Evolutionary conservation across 257 asterid genomes (phyloP).

Genomic region (Echium plantagineum): DNA sequence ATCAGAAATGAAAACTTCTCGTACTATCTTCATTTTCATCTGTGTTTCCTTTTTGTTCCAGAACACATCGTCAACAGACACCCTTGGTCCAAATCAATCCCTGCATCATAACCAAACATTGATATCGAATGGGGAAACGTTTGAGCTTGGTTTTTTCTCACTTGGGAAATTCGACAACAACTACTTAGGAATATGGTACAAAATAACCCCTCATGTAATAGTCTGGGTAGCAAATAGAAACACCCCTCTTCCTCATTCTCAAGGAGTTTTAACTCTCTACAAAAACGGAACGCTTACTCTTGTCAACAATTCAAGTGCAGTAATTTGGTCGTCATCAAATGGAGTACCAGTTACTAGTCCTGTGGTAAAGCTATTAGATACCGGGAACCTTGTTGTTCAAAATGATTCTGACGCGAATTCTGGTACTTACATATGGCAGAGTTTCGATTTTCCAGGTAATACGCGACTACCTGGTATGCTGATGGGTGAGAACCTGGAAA

Average conservation of each 20-base stretch:
- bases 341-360: constrained; percentile 1
- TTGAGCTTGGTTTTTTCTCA: constrained; percentile 2
- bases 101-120: neutral
- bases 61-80: neutral
- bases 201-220: constrained; percentile 6
- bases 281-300: constrained; percentile 10
- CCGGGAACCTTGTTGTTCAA: constrained; percentile 19
- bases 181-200: constrained; percentile 23
- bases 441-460: constrained; percentile 17
- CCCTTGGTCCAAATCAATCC: neutral
- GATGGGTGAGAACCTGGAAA: constrained; percentile 4
- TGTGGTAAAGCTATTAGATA: constrained; percentile 15
- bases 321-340: constrained; percentile 18
- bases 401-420: neutral
- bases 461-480: constrained; percentile 19
- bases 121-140: neutral
- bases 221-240: constrained; percentile 25
- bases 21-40: neutral
- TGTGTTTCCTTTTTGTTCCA: neutral
- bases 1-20: neutral
- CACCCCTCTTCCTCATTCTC: constrained; percentile 7
- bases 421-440: constrained; percentile 17
- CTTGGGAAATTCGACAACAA: constrained; percentile 7
- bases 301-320: neutral
- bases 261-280: constrained; percentile 10